These are phyloP conservation scores for Mycena indigotica DNA, from an alignment of 768 basidiomycete species.

Conservation along the genomic window DNA sequence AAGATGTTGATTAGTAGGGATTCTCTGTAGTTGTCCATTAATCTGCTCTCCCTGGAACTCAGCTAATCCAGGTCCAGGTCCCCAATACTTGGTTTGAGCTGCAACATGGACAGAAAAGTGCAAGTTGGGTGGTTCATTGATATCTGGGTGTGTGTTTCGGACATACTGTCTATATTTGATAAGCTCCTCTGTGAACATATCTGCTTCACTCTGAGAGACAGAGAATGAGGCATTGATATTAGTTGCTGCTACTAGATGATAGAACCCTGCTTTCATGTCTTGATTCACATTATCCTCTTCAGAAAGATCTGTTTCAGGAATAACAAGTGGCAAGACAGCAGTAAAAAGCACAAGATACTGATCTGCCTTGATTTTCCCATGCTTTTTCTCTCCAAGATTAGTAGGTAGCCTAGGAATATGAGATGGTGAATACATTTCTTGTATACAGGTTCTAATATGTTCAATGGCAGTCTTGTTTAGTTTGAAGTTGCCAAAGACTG, in stretches of 20 bases:
- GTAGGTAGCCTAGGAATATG: slow-evolving; percentile 17
- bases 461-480: not conserved
- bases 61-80: slow-evolving; percentile 15
- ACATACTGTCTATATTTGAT: slow-evolving; percentile 1
- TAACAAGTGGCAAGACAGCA: slow-evolving; percentile 17
- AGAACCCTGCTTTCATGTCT: slow-evolving; percentile 6
- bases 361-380: slow-evolving; percentile 28
- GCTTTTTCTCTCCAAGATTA: slow-evolving; percentile 23
- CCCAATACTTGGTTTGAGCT: slow-evolving; percentile 17
- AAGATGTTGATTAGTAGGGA: slow-evolving; percentile 10
- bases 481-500: not conserved
- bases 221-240: slow-evolving; percentile 18
- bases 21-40: slow-evolving; percentile 11
- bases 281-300: not conserved
- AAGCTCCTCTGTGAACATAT: slow-evolving; percentile 8
- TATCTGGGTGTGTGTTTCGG: slow-evolving; percentile 3
- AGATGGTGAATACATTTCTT: slow-evolving; percentile 14
- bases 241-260: slow-evolving; percentile 11
- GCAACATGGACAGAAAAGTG: slow-evolving; percentile 20
- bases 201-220: slow-evolving; percentile 16
- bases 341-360: slow-evolving; percentile 21
- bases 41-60: slow-evolving; percentile 22
- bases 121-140: slow-evolving; percentile 4
- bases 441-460: not conserved
- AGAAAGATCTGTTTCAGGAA: slow-evolving; percentile 10